A percentile compares a stretch with the other conserved stretches of the same genome.
phyloP scores from a whole-genome alignment of 2,329 filamentous ascomycete genomes.

The Hymenoscyphus albidus region DNA sequence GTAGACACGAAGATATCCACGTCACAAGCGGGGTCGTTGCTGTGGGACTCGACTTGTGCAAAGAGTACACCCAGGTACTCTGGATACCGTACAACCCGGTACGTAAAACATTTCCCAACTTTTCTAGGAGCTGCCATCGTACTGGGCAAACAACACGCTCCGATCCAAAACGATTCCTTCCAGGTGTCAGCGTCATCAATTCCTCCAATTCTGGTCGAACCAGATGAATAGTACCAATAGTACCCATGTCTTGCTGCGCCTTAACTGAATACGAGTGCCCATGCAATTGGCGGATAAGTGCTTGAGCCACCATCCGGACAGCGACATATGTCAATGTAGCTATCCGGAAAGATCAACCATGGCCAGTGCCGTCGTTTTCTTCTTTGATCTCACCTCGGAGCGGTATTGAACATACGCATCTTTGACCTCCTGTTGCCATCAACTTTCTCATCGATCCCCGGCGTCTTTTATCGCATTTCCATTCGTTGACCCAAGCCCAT shows the following conservation, averaged over 20 bases:
- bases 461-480: neutral
- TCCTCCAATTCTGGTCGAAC: neutral
- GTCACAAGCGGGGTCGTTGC: neutral
- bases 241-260: neutral
- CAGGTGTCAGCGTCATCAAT: neutral
- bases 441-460: neutral
- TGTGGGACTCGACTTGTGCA: neutral
- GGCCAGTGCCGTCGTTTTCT: neutral
- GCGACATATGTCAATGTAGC: neutral
- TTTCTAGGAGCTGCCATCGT: neutral
- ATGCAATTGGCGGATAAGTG: neutral
- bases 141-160: neutral
- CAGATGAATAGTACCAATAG: neutral
- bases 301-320: neutral
- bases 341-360: neutral
- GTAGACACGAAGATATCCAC: neutral
- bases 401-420: neutral
- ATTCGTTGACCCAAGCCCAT: neutral
- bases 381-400: too few species aligned
- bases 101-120: neutral
- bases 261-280: neutral
- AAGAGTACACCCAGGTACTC: neutral
- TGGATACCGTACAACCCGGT: neutral
- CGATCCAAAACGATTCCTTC: neutral
- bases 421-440: neutral